Base-by-base conservation (phyloP, 164 flowering plant genomes). In the Platanus orientalis region DNA sequence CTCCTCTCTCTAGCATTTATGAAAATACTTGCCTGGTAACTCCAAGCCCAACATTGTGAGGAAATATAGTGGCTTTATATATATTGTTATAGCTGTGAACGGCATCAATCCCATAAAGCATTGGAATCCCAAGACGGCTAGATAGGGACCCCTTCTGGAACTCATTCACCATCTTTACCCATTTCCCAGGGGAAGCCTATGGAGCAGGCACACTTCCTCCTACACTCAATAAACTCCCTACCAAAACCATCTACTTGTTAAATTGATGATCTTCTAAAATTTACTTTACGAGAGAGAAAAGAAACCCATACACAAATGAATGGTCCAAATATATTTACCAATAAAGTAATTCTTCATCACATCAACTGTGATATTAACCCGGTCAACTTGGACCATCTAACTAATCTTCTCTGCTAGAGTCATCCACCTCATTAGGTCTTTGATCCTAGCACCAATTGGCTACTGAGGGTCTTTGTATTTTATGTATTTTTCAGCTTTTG, bases 331-430 rank as follows among this genome's bases (percentile, higher is more conserved):
- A 23, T 51, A 16, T 21, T 48, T 78, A 76, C 86, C 86, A 57
- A 82, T 78, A 71, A 60, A 76, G 64, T 64, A 74, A 11, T 75
- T 67, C 56, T 62, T 75, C 76, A 81, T 79, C 1, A 75, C 64
- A 47, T 79, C 81, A 3, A 75, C 54, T 1, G 83, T 59, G 0
- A 82, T 78, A n/a, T 52, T 69, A 39, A 19, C 0, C 50, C 86
- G 74, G 26, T 82, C 86, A 50, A 82, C 73, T 72, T 82, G 86
- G 9, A 57, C 47, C 86, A 82, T 82, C 54, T 82, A 83, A 10
- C 86, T 83, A 30, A 82, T 77, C 71, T 82, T 82, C 54, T 82
- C 86, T 2, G 62, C 80, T 1, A 82, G 71, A n/a, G 82, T 79
- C 86, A 80, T 82, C 30, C 76, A 24, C 0, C 27, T 44, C 66